phyloP scores from a whole-genome alignment of 2,329 filamentous ascomycete species.

The Spiromastix sp. region DNA sequence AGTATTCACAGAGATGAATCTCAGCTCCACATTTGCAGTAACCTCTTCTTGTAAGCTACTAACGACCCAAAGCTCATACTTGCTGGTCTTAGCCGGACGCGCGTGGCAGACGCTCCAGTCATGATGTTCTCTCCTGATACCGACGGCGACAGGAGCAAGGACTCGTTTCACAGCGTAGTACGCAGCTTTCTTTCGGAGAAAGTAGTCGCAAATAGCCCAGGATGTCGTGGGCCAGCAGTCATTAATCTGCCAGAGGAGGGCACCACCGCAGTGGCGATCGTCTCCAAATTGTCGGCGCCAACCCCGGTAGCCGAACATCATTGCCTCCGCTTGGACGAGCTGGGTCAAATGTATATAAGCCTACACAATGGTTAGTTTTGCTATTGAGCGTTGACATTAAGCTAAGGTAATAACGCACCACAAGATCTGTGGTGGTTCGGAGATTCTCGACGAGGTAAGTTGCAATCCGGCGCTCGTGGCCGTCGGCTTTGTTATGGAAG shows the following conservation, averaged over 20 bases:
- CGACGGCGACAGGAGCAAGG: constrained; percentile 39
- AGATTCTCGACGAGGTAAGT: constrained; percentile 87
- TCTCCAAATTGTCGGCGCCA: constrained; percentile 40
- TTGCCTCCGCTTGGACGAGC: constrained; percentile 37
- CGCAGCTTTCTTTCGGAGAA: constrained; percentile 40
- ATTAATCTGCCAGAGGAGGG: constrained; percentile 39
- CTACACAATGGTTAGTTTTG: too few species aligned
- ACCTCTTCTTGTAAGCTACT: constrained; percentile 34
- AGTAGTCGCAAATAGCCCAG: constrained; percentile 56
- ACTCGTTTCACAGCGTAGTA: constrained; percentile 45
- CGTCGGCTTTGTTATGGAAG: constrained; percentile 92
- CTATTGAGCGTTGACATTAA: too few species aligned
- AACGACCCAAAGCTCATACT: constrained; percentile 48
- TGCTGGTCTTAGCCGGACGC: constrained; percentile 41
- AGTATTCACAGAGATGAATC: constrained; percentile 45
- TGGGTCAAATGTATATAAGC: not conserved
- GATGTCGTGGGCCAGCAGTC: constrained; percentile 60
- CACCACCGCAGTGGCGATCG: constrained; percentile 22
- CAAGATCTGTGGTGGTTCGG: constrained; percentile 27
- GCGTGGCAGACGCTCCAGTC: too few species aligned
- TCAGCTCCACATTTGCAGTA: constrained; percentile 27
- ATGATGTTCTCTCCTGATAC: too few species aligned
- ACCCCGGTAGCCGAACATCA: constrained; percentile 45
- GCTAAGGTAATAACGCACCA: too few species aligned
- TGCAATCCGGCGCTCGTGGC: constrained; percentile 75